Conservation (phyloP, 495 filamentous ascomycete genomes). For the Amniculicola lignicola region DNA sequence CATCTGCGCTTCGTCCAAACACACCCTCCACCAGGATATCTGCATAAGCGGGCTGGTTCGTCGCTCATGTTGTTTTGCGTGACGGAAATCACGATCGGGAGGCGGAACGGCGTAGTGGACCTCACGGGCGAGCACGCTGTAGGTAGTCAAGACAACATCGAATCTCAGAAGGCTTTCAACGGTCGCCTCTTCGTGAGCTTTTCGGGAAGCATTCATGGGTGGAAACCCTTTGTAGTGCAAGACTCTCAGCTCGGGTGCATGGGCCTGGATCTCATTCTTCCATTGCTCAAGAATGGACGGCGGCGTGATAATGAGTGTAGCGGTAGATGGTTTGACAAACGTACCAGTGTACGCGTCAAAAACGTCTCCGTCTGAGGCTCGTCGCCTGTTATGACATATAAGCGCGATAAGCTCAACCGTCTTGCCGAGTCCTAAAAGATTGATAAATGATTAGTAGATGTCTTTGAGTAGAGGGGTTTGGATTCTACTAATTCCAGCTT, state of each 20-base stretch:
- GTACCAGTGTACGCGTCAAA: conserved; percentile 38
- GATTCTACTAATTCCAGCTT: too few species aligned
- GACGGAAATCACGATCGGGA: conserved; percentile 64
- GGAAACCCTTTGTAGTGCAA: conserved; percentile 44
- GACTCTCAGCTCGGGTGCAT: conserved; percentile 60
- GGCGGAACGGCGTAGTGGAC: conserved; percentile 67
- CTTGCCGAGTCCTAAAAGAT: conserved; percentile 89
- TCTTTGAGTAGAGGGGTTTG: too few species aligned
- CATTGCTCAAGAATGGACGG: conserved; percentile 80
- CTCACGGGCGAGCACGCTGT: conserved; percentile 71
- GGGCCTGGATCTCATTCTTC: conserved; percentile 70
- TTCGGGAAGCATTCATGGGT: conserved; percentile 30
- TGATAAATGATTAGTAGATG: too few species aligned
- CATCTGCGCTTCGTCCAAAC: conserved; percentile 95
- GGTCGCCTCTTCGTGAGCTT: conserved; percentile 42
- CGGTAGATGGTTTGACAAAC: conserved; percentile 48
- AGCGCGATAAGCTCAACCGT: conserved; percentile 85
- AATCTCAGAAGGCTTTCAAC: conserved; percentile 53
- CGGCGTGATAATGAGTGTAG: conserved; percentile 87
- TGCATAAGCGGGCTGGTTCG: conserved; percentile 71
- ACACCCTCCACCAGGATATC: conserved; percentile 87
- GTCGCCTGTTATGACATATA: conserved; percentile 57
- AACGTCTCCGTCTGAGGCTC: conserved; percentile 26
- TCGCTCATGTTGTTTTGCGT: conserved; percentile 62
- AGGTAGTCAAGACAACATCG: conserved; percentile 86